Evolutionary conservation across 805 yeast genomes (phyloP), one percentile per base, ranked within the genome.

Genomic region (Pichia sporocuriosa): DNA sequence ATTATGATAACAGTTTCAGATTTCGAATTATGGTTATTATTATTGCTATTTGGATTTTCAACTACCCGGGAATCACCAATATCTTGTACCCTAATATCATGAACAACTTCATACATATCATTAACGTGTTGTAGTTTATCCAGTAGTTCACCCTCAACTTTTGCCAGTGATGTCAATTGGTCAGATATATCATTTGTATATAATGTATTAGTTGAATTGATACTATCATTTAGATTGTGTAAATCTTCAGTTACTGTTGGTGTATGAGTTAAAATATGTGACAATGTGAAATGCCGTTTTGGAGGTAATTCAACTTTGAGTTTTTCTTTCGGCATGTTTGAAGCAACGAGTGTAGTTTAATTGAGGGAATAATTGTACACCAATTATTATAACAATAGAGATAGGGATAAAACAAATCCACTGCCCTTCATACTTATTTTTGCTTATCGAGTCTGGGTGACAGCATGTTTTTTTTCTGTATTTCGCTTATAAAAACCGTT

Each of bases 141-240:
- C 7, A 56, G 5, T 5, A 61, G 48, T 23, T 51, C 55, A 9
- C 49, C 45, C 39, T 63, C 62, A 15, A 54, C 48, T 4, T 49
- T 46, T 6, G 53, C 35, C 9, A 57, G 33, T 16, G 53, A 45
- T 4, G 21, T 39, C 32, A 57, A 42, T 42, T 63, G 66, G 6
- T 47, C 49, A 36, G 56, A 56, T 29, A 63, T 31, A 44, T 63
- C 68, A n/a, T 47, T 48, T 1, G 50, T 41, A 41, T 57, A 63
- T 33, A 46, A 48, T 3, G 31, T 30, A 15, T 48, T 45, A 2
- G 59, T 53, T 3, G 45, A 43, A 9, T 44, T 21, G 1, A 62
- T 43, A 11, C 62, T 54, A 9, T 52, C 50, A 3, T 48, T 47
- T 15, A 61, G 33, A 21, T 54, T 52, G 11, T 40, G 32, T 6